Evolutionary conservation across 305 asterid genomes (phyloP).

Genomic region (Fraxinus sp.): DNA sequence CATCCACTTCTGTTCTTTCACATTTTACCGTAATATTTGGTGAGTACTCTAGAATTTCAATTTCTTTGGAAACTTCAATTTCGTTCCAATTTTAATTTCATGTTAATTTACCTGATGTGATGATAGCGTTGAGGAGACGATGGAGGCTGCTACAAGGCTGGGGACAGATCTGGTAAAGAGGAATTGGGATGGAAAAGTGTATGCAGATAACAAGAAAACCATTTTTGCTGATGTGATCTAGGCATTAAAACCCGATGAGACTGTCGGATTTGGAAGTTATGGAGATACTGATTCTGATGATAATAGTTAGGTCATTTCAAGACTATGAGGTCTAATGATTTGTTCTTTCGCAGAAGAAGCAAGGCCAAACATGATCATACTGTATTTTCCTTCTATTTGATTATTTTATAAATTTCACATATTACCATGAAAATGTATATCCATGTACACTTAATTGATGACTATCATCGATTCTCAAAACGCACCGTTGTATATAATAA

Average conservation of each 20-base stretch:
- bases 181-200: constrained; percentile 37
- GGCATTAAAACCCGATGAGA: constrained; percentile 31
- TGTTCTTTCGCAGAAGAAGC: not conserved
- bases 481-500: no score
- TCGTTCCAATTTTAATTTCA: not conserved
- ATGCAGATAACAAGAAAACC: constrained; percentile 29
- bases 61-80: not conserved
- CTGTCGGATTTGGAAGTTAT: not conserved
- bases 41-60: not conserved
- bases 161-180: constrained; percentile 34
- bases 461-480: no score
- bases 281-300: constrained; percentile 25
- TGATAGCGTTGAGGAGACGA: constrained; percentile 29
- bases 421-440: not conserved
- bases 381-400: not conserved
- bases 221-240: constrained; percentile 25
- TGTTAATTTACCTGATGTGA: not conserved
- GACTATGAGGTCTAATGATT: constrained; percentile 9
- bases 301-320: constrained; percentile 9
- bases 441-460: no score
- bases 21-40: not conserved
- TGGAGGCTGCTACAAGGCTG: constrained; percentile 38
- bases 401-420: not conserved
- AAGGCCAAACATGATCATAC: not conserved
- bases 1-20: not conserved